Base-by-base conservation (phyloP, 2,329 filamentous ascomycete genomes). In the Tolypocladium nubicola region DNA sequence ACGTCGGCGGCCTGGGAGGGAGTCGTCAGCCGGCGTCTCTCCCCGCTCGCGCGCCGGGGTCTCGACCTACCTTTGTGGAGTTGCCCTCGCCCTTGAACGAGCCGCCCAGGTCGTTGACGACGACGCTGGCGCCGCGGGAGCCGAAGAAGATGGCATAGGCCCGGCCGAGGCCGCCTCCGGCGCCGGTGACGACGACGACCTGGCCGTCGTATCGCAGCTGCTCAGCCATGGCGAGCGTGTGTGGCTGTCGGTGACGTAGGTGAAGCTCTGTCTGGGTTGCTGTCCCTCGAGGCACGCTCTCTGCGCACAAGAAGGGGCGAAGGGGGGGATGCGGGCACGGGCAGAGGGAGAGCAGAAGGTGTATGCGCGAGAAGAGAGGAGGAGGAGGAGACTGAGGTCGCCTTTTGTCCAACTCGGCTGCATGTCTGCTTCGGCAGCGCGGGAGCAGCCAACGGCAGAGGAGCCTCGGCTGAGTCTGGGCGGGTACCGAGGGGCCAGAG, bases 21-120 rank as follows among this genome's bases (percentile, higher is more conserved):
- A 33, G 30, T 26, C 53, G 40, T 47, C 45, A 35, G 56, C 7
- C 9, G 8, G 4, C 9, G 38, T 39, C 38, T 39, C 13, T 23
- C 14, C 30, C 30, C 8, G 7, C 7, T 33, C 6, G 30, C 9
- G 30, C 30, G 7, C 30, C 23, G 52, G 53, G 65, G 72, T 58
- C 71, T 40, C 19, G 16, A 61, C 78, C 64, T 76, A 96, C 92
- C 84, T 90, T 95, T 72, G 84, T 85, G 47, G 89, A 93, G 65
- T 81, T 85, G 59, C 92, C 93, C 77, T 97, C 91, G 65, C 94
- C 93, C 75, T 94, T 93, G 80, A 94, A 92, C 52, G 91, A 94
- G 54, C 84, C 90, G 61, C 94, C 94, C 55, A 97, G 82, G 71
- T 99, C 94, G 74, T 99, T 99, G 67, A 99, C 94, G 53, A 99